Evolutionary conservation across 352 stramenopile species (phyloP), one percentile per base, ranked within the genome.

Genomic region (Phytophthora gonapodyides): DNA sequence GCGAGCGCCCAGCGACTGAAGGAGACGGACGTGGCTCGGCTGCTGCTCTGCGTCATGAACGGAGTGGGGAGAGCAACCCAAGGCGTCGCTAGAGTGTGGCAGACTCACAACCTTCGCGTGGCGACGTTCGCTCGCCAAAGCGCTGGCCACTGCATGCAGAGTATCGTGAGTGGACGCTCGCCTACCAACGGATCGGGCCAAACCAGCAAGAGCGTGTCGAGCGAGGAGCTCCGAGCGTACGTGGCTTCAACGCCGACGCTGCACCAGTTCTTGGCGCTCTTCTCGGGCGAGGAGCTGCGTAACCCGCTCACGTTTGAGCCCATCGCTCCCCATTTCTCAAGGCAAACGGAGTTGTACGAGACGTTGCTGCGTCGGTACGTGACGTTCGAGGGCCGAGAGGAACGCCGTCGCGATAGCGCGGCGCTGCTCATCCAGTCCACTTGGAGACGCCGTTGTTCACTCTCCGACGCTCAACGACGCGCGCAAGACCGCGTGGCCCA

Each of bases 21-120:
- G 37, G 67, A 88, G 48, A 71, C 78, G 16, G 80, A 91, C 43
- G 31, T 89, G 9, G 72, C 72, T 2, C 65, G 76, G 17, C 53
- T 91, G 12, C 67, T 91, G 4, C 48, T 91, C 21, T 87, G 82
- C 33, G 60, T 74, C 5, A 85, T 91, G 75, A 69, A 78, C 16
- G 82, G 82, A 5, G 64, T 85, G 2, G 50, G 46, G 34, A 76
- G 81, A 69, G 68, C 70, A 6, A 87, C 78, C 8, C 64, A 89
- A 34, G 82, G 80, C 6, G 57, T 87, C 16, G 49, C 61, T 33
- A 40, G 34, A 6, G 67, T 85, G 3, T 91, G 82, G 82, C 41
- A 69, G 33, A 30, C 13, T 5, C 64, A 73, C n/a, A 43, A 70
- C 2, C 49, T 73, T 15, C 41, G 57, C 6, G 42, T 69, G 11